These are phyloP conservation scores for Calamus simplicifolius DNA, from an alignment of 176 grass and related monocot species.

Conservation along the genomic window DNA sequence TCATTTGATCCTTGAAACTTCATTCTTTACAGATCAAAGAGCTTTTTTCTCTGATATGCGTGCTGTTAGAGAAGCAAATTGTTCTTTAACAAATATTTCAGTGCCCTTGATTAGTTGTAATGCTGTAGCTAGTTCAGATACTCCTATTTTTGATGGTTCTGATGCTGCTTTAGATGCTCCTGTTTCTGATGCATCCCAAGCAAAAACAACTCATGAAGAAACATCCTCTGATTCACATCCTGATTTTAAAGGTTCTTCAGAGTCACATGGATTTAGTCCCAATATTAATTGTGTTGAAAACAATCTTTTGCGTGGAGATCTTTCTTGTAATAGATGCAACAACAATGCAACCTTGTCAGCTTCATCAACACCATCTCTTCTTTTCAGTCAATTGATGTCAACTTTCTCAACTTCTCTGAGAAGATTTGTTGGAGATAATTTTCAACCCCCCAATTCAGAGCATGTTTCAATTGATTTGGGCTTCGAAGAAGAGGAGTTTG, in stretches of 20 bases:
- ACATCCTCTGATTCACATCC: no score
- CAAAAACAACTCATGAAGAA: no score
- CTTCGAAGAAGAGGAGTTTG: not conserved
- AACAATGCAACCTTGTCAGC: not conserved
- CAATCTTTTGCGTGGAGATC: not conserved
- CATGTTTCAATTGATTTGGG: not conserved
- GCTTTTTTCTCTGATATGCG: conserved; percentile 43
- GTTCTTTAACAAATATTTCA: conserved; percentile 1
- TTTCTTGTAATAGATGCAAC: not conserved
- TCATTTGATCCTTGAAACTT: conserved; percentile 81
- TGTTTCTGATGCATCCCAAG: not conserved
- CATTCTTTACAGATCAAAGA: conserved; percentile 82
- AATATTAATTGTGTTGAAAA: not conserved
- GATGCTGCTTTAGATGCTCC: not conserved
- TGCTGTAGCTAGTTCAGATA: not conserved
- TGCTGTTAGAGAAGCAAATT: conserved; percentile 32
- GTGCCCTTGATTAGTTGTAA: not conserved
- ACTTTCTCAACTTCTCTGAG: conserved; percentile 1
- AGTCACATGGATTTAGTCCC: no score
- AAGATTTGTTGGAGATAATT: not conserved
- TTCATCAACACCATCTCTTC: not conserved
- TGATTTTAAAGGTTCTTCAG: no score
- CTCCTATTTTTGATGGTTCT: not conserved
- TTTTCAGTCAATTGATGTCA: not conserved
- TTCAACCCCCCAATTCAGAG: not conserved